phyloP scores from a whole-genome alignment of 169 alveolate genomes.

The Ophryocystis elektroscirrha region DNA sequence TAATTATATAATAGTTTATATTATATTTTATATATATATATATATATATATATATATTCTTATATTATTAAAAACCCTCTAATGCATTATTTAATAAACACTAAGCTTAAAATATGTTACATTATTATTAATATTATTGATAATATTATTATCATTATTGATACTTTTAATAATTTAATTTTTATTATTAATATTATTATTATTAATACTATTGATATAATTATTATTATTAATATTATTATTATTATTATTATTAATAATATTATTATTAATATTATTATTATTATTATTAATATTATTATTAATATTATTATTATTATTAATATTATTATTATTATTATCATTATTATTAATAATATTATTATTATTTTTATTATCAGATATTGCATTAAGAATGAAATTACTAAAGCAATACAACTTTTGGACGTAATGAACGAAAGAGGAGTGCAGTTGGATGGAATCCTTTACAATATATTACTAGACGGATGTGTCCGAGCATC shows the following conservation, averaged over 20 bases:
- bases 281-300: background rate
- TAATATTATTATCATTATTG: background rate
- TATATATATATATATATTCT: background rate
- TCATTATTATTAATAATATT: background rate
- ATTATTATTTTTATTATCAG: conserved; percentile 54
- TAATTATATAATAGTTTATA: too few relatives aligned
- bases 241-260: background rate
- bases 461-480: conserved; percentile 69
- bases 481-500: conserved; percentile 74
- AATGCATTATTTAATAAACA: conserved; percentile 38
- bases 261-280: background rate
- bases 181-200: background rate
- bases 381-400: conserved; percentile 55
- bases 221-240: background rate
- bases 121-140: background rate
- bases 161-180: background rate
- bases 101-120: too few relatives aligned
- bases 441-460: conserved; percentile 63
- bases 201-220: too few relatives aligned
- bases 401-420: conserved; percentile 47
- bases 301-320: background rate
- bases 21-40: background rate
- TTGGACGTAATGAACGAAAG: conserved; percentile 39
- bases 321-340: background rate
- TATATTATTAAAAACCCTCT: background rate